A percentile compares a stretch with the other conserved stretches of the same genome.
phyloP scores from a whole-genome alignment of 768 basidiomycete species.

The Heimioporus sp. region DNA sequence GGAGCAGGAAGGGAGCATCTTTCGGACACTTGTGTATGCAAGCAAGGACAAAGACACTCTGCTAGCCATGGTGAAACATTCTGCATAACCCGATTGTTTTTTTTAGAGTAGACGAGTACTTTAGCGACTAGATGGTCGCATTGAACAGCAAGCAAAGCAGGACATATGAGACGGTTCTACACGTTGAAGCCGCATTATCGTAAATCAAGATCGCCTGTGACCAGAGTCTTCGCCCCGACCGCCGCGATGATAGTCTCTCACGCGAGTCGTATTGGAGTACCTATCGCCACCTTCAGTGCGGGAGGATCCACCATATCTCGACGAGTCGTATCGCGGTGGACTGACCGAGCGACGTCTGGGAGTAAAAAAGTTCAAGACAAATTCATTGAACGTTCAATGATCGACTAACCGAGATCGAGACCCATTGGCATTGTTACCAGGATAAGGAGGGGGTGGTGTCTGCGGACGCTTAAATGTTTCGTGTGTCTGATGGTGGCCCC shows the following conservation, averaged over 20 bases:
- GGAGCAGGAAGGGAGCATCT: not conserved
- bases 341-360: conserved; percentile 72
- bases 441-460: conserved; percentile 53
- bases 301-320: conserved; percentile 52
- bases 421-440: conserved; percentile 42
- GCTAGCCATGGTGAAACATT: conserved; percentile 3
- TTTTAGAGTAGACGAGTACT: conserved; percentile 8
- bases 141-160: conserved; percentile 1
- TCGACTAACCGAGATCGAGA: conserved; percentile 39
- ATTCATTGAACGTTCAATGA: not conserved
- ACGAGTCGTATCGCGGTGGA: conserved; percentile 44
- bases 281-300: conserved; percentile 42
- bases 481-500: conserved; percentile 15
- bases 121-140: conserved; percentile 1
- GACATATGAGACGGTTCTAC: conserved; percentile 7
- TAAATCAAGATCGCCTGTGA: conserved; percentile 26
- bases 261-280: conserved; percentile 38
- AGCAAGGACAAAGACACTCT: conserved; percentile 4
- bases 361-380: not conserved
- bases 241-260: conserved; percentile 42
- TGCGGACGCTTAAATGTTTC: conserved; percentile 48
- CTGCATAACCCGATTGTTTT: not conserved
- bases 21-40: conserved; percentile 1
- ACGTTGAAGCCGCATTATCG: conserved; percentile 3
- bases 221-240: conserved; percentile 30